Evolutionary conservation across 768 basidiomycete genomes (phyloP).

Genomic region (Neoboletus magnificus): DNA sequence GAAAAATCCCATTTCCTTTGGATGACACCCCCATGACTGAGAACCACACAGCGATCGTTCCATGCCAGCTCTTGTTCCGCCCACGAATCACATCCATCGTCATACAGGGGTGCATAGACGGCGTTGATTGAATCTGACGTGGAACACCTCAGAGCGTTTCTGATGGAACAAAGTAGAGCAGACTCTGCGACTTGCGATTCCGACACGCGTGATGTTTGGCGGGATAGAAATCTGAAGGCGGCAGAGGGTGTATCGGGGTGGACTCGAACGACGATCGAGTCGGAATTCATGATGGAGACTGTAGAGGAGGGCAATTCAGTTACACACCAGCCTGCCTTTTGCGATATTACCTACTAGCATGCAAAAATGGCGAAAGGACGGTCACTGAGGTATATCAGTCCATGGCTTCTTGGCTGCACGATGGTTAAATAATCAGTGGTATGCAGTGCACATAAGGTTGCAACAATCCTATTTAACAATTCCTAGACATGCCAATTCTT

Average conservation of each 20-base stretch:
- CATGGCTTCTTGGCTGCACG: too few species aligned
- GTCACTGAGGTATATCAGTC: too few species aligned
- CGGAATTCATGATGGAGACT: conserved; percentile 14
- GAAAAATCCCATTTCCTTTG: conserved; percentile 71
- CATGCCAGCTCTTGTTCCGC: conserved; percentile 69
- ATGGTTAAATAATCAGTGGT: not conserved
- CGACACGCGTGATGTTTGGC: conserved; percentile 18
- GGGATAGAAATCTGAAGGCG: conserved; percentile 41
- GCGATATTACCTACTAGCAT: not conserved
- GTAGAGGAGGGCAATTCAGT: not conserved
- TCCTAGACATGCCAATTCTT: conserved; percentile 1
- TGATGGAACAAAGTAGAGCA: conserved; percentile 53
- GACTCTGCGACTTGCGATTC: conserved; percentile 26
- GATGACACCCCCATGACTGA: conserved; percentile 66
- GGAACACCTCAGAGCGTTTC: conserved; percentile 55
- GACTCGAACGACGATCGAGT: conserved; percentile 34
- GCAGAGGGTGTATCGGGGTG: conserved; percentile 44
- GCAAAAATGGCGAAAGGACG: not conserved
- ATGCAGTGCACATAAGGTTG: not conserved
- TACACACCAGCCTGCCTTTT: too few species aligned
- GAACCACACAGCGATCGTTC: conserved; percentile 60
- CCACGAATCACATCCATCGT: conserved; percentile 37
- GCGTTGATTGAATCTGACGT: conserved; percentile 40
- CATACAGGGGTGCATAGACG: conserved; percentile 42
- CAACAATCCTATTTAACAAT: conserved; percentile 17